Base-by-base conservation (phyloP, 768 basidiomycete species). In the Chalciporus pseudorubinellus region DNA sequence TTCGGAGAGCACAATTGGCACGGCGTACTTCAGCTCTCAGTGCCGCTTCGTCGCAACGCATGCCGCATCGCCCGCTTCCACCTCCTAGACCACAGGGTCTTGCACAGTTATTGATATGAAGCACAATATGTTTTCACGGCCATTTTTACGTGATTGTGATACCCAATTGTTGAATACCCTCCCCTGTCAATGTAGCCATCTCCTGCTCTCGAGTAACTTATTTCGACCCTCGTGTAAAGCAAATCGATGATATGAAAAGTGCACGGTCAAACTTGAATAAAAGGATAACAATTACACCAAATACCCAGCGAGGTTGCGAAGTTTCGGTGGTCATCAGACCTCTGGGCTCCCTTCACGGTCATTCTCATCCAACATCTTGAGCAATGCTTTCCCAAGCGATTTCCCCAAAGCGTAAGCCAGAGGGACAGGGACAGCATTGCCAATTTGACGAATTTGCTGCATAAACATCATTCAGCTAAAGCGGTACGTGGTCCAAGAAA, bases 401-500 rank as follows among this genome's bases (percentile, higher is more conserved):
- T 67, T 71, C 7, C 84, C 85, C 2, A 89, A 71, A 3, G 85
- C 84, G 10, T 77, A 69, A 4, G 84, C 85, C 20, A 90, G 73
- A 3, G 84, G 83, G 8, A 88, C 75, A 3, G 88, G 86, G 7
- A 89, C 88, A 3, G 87, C 89, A 60, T 91, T 91, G 0, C 89
- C 89, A 40, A 91, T 89, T 56, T 90, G 89, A 44, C 78, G 73
- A 50, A 83, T 73, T 82, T 85, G 84, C 89, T 91, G 55, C 20
- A 53, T 31, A 46, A 21, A 8, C 31, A 52, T 31, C 34, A 18
- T 5, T 19, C 58, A 52, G 55, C 44, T 14, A 28, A 48, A 4
- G 10, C 9, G 11, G 16, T 26, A n/a, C 4, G 50, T 39, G 29
- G 50, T 24, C 28, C 38, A 43, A 22, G 22, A 39, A 47, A 43